phyloP scores from a whole-genome alignment of 2,329 filamentous ascomycete species.

The Mariannaea sp. region DNA sequence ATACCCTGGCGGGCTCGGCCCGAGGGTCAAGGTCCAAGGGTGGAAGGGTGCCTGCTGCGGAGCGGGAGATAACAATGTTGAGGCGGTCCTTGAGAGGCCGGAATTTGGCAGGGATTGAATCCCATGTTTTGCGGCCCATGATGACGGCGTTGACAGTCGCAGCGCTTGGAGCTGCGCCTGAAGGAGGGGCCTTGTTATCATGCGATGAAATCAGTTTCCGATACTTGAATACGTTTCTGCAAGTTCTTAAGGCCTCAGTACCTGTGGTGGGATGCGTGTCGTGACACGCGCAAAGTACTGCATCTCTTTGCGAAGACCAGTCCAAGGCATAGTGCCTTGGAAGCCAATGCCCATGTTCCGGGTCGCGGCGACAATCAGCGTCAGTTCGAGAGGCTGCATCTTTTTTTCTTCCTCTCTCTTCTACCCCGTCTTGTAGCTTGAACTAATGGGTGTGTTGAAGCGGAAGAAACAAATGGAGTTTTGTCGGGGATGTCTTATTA shows the following conservation, averaged over 20 bases:
- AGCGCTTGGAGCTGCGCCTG: constrained; percentile 30
- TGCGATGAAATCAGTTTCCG: background rate
- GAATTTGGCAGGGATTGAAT: constrained; percentile 79
- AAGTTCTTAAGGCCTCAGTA: constrained; percentile 27
- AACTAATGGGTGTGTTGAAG: no score
- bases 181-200: constrained; percentile 38
- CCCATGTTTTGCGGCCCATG: constrained; percentile 98
- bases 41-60: constrained; percentile 37
- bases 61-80: constrained; percentile 79
- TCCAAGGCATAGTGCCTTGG: constrained; percentile 83
- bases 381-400: constrained; percentile 64
- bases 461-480: background rate
- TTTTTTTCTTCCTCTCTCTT: no score
- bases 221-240: background rate
- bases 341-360: constrained; percentile 86
- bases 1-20: constrained; percentile 59
- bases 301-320: constrained; percentile 87
- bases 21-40: constrained; percentile 16
- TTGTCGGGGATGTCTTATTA: background rate
- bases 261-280: constrained; percentile 61
- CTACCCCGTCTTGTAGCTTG: no score
- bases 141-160: constrained; percentile 73
- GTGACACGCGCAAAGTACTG: constrained; percentile 92
- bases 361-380: constrained; percentile 94
- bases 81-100: constrained; percentile 78